Base-by-base conservation (phyloP, 73 alveolate species). In the Paramecium pentaurelia region DNA sequence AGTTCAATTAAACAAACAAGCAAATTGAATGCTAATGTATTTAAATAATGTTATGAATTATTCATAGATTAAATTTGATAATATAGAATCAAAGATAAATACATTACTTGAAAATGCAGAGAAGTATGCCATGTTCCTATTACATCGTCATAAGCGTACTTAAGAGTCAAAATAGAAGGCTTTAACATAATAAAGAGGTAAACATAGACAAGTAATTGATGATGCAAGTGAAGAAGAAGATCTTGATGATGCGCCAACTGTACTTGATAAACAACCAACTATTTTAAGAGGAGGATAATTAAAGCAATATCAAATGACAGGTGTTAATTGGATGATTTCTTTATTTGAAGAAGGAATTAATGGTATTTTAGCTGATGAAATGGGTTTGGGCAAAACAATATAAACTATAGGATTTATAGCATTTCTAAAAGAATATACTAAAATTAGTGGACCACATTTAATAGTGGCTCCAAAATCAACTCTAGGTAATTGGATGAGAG, bases 401-500 rank as follows among this genome's bases (percentile, higher is more conserved):
- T 90, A 96, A 88, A 92, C 96, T 0, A 96, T 96, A 27, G 40
- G 97, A 36, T 89, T 96, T 36, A 14, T 96, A 10, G 97, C 95
- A 25, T 95, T 93, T 73, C 86, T 96, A 71, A 86, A 93, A 58
- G 96, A 95, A 92, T 95, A 59, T 77, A 95, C 95, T 80, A 95
- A 92, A 34, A 40, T 90, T 25, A 89, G 91, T 73, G 95, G 99
- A 18, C 97, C 98, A 14, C 96, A 93, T 84, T 89, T 97, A 37
- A 86, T 97, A 11, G 98, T 97, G 38, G 99, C 95, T 12, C 99
- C 99, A 14, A 98, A 98, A 95, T 93, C 99, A 18, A 95, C 99
- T 0, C 90, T 98, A 84, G 99, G 99, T 20, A 98, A 98, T 93
- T 98, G 99, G 99, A 77, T 95, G 92, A 95, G 96, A 54, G 99